These are phyloP conservation scores for Monilinia fructicola DNA, from an alignment of 2,329 filamentous ascomycete species.

Conservation along the genomic window DNA sequence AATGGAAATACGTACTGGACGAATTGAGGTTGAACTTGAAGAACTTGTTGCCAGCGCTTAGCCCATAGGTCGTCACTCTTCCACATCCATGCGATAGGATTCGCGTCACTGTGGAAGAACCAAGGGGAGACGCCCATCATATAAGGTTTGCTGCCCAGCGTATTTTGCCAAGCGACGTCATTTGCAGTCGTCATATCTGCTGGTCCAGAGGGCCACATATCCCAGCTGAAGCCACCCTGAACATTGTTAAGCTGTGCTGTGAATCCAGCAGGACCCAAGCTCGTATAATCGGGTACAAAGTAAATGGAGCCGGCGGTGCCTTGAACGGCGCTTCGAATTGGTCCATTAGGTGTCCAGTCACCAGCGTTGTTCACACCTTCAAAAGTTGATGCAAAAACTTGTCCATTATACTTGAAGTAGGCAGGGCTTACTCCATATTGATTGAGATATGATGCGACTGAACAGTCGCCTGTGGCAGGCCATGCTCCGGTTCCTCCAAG, in stretches of 20 bases:
- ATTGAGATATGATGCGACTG: slow-evolving; percentile 37
- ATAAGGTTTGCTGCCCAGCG: slow-evolving; percentile 43
- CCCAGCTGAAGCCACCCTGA: slow-evolving; percentile 46
- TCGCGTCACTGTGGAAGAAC: slow-evolving; percentile 60
- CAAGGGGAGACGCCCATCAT: slow-evolving; percentile 60
- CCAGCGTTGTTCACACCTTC: slow-evolving; percentile 46
- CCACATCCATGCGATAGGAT: slow-evolving; percentile 63
- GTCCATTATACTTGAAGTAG: slow-evolving; percentile 43
- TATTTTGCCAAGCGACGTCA: slow-evolving; percentile 45
- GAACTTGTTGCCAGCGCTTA: slow-evolving; percentile 54
- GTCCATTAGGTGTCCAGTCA: slow-evolving; percentile 44
- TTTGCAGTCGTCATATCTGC: slow-evolving; percentile 41
- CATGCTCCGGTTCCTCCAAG: slow-evolving; percentile 36
- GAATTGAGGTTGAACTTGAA: slow-evolving; percentile 48
- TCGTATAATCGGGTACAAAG: slow-evolving; percentile 51
- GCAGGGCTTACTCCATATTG: slow-evolving; percentile 40
- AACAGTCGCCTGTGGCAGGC: slow-evolving; percentile 34
- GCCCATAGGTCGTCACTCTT: slow-evolving; percentile 61
- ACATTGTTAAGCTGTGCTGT: slow-evolving; percentile 38
- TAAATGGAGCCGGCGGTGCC: slow-evolving; percentile 40
- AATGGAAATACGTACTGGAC: slow-evolving; percentile 43
- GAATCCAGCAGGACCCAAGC: slow-evolving; percentile 41
- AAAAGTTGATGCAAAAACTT: slow-evolving; percentile 53
- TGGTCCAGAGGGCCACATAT: slow-evolving; percentile 45
- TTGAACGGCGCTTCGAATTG: slow-evolving; percentile 42